Conservation (phyloP, 345 rosid species). For the Rhodamnia argentea region DNA sequence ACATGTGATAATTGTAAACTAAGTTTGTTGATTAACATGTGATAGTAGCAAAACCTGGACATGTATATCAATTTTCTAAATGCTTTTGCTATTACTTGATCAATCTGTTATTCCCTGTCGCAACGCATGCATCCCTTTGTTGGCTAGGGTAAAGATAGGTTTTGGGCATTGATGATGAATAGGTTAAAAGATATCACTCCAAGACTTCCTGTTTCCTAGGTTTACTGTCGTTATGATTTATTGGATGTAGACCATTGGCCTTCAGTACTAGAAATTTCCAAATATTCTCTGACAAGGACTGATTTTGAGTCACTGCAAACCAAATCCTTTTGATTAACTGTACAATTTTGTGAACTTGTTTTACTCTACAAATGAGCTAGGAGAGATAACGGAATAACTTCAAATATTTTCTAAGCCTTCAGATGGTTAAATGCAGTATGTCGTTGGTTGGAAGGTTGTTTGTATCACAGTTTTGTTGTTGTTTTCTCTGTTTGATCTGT, state of each 20-base stretch:
- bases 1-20: background rate
- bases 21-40: background rate
- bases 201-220: background rate
- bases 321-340: background rate
- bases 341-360: background rate
- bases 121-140: background rate
- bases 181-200: background rate
- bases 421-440: background rate
- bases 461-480: background rate
- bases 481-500: background rate
- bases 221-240: background rate
- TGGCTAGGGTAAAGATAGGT: background rate
- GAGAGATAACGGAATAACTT: background rate
- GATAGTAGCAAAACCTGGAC: background rate
- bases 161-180: background rate
- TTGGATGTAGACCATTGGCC: background rate
- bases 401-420: background rate
- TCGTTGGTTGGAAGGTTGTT: background rate
- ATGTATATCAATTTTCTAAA: background rate
- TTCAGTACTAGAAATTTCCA: background rate
- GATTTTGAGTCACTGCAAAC: background rate
- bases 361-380: background rate
- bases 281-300: background rate
- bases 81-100: background rate
- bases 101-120: background rate